phyloP scores from a whole-genome alignment of 768 basidiomycete species.

The Ephemerocybe angulata region DNA sequence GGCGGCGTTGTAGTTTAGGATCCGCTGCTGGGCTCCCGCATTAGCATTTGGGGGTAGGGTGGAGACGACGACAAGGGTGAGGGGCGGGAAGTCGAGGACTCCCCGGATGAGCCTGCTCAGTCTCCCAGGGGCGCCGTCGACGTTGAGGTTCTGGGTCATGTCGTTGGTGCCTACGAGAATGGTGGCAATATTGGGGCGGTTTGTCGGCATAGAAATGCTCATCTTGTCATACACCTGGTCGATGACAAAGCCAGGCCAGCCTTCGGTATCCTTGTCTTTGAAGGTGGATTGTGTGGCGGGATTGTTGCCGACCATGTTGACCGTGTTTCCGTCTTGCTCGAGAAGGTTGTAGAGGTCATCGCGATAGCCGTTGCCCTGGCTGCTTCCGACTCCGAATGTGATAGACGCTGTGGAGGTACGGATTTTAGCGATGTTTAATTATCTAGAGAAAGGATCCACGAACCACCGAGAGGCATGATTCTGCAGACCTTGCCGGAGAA shows the following conservation, averaged over 20 bases:
- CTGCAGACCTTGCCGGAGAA: background rate
- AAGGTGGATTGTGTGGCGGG: background rate
- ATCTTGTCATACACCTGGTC: background rate
- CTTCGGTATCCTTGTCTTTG: conserved; percentile 2
- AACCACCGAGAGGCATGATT: conserved; percentile 5
- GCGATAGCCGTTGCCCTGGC: conserved; percentile 5
- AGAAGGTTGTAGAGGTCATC: conserved; percentile 5
- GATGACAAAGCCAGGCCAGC: background rate
- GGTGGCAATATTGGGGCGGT: conserved; percentile 5
- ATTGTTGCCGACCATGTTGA: conserved; percentile 8
- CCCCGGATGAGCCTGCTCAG: background rate
- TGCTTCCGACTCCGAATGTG: conserved; percentile 1
- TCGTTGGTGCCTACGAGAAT: conserved; percentile 4
- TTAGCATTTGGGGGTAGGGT: background rate
- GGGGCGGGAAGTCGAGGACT: background rate
- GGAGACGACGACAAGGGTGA: conserved; percentile 3
- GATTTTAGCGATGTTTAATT: background rate
- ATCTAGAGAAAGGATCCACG: background rate
- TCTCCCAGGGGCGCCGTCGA: background rate
- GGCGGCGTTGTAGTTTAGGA: background rate
- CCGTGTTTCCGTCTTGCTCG: background rate
- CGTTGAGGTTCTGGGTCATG: background rate
- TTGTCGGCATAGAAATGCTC: background rate
- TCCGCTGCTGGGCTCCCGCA: background rate
- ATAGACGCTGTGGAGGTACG: background rate